phyloP scores from a whole-genome alignment of 116 monocot genomes.

The Phalaenopsis hybrid region DNA sequence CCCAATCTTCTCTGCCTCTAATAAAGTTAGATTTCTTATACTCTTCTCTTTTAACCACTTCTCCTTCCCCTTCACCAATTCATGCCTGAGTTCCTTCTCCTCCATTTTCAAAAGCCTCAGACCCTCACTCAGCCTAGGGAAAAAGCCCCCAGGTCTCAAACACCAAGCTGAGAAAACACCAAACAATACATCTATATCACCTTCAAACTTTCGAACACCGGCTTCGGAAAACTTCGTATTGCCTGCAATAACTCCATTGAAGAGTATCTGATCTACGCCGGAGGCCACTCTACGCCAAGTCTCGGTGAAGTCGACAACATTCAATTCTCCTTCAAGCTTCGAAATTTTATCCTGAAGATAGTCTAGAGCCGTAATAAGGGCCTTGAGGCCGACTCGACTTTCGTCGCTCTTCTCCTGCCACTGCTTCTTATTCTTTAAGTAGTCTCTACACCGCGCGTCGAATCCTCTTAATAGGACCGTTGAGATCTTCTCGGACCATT shows the following conservation, averaged over 20 bases:
- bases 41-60: slow-evolving; percentile 59
- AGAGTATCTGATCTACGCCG: slow-evolving; percentile 61
- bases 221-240: slow-evolving; percentile 46
- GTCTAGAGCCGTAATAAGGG: slow-evolving; percentile 55
- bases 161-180: slow-evolving; percentile 73
- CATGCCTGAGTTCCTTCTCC: slow-evolving; percentile 36
- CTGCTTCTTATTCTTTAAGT: slow-evolving; percentile 74
- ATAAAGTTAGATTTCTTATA: slow-evolving; percentile 43
- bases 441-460: slow-evolving; percentile 63
- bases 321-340: slow-evolving; percentile 50
- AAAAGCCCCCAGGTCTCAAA: slow-evolving; percentile 81
- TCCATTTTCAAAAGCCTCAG: slow-evolving; percentile 56
- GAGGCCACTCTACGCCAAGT: slow-evolving; percentile 69
- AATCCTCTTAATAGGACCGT: slow-evolving; percentile 69
- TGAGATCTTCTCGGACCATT: slow-evolving; percentile 69
- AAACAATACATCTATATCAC: slow-evolving; percentile 55
- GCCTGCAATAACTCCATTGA: slow-evolving; percentile 35
- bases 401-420: slow-evolving; percentile 69
- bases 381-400: slow-evolving; percentile 30
- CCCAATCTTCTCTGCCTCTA: slow-evolving; percentile 62
- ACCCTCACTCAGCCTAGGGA: slow-evolving; percentile 51
- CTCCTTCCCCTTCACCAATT: slow-evolving; percentile 27
- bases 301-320: slow-evolving; percentile 53
- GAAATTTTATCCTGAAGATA: slow-evolving; percentile 69
- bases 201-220: slow-evolving; percentile 49